Conservation (phyloP, 164 flowering plant genomes). For the Nymphaea colorata region DNA sequence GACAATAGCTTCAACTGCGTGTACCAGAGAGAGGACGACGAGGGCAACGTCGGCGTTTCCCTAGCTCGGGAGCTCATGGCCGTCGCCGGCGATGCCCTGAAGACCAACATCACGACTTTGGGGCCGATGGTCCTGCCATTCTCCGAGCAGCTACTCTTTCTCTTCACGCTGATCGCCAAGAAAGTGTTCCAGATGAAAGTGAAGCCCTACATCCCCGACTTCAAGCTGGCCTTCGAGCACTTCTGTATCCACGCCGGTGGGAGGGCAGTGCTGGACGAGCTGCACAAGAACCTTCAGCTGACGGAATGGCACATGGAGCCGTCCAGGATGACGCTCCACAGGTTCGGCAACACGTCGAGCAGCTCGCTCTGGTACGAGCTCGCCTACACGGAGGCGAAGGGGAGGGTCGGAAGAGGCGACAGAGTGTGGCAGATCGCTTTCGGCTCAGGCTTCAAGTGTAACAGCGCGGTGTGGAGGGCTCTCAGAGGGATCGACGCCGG, state of each 20-base stretch:
- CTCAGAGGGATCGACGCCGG: conserved; percentile 9
- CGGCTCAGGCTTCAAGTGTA: conserved; percentile 88
- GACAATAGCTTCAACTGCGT: conserved; percentile 56
- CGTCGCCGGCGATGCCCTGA: conserved; percentile 77
- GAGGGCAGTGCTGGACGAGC: conserved; percentile 63
- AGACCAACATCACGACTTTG: conserved; percentile 69
- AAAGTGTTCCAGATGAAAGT: conserved; percentile 37
- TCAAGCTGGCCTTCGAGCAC: conserved; percentile 50
- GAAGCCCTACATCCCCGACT: conserved; percentile 81
- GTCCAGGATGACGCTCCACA: conserved; percentile 72
- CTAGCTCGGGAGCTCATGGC: conserved; percentile 74
- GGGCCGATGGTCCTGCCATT: conserved; percentile 70
- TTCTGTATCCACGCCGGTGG: conserved; percentile 86
- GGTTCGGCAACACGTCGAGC: conserved; percentile 79
- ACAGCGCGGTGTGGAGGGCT: conserved; percentile 82
- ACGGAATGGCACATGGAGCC: conserved; percentile 85
- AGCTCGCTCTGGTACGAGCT: conserved; percentile 46
- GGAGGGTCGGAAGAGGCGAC: conserved; percentile 43
- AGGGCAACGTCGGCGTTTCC: conserved; percentile 54
- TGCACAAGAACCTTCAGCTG: conserved; percentile 62
- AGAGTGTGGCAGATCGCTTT: conserved; percentile 88
- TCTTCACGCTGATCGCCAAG: conserved; percentile 35
- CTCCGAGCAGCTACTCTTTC: conserved; percentile 63
- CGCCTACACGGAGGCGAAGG: conserved; percentile 65
- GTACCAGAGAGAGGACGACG: conserved; percentile 61